Conservation (phyloP, 208 protist genomes). For the Acanthamoeba sp. region DNA sequence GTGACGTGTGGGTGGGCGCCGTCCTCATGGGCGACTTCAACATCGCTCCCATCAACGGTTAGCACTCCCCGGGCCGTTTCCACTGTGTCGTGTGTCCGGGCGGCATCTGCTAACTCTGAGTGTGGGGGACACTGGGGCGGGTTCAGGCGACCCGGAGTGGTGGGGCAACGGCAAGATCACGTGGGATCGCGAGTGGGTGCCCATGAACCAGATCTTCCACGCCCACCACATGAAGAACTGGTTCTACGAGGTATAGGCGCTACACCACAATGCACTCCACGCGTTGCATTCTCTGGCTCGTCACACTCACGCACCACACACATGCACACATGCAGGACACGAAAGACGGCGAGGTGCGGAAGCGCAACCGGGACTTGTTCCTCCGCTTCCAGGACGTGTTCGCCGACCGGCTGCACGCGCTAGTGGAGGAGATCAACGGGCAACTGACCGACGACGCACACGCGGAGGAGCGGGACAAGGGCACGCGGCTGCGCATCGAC, state of each 20-base stretch:
- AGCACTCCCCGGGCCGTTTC: too few species aligned
- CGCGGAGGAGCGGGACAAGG: background rate
- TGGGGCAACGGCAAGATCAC: slow-evolving; percentile 13
- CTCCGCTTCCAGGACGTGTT: slow-evolving; percentile 21
- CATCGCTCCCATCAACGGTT: slow-evolving; percentile 25
- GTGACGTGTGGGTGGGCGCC: slow-evolving; percentile 7
- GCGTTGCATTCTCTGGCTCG: too few species aligned
- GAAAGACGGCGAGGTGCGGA: background rate
- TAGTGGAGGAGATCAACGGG: background rate
- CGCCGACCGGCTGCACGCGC: background rate
- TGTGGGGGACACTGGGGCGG: background rate
- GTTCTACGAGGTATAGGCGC: slow-evolving; percentile 14
- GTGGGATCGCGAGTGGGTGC: slow-evolving; percentile 23
- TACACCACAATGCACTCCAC: background rate
- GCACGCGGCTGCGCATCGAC: background rate
- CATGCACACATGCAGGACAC: background rate
- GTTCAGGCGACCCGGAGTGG: slow-evolving; percentile 30
- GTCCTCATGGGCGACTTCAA: slow-evolving; percentile 53
- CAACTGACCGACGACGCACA: background rate
- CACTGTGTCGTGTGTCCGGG: too few species aligned
- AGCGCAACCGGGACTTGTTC: background rate
- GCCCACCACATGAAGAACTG: background rate
- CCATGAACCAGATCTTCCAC: slow-evolving; percentile 21
- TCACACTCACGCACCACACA: too few species aligned
- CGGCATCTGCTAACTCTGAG: background rate